phyloP scores from a whole-genome alignment of 1,139 yeast species.

The Geotrichum europaeum region DNA sequence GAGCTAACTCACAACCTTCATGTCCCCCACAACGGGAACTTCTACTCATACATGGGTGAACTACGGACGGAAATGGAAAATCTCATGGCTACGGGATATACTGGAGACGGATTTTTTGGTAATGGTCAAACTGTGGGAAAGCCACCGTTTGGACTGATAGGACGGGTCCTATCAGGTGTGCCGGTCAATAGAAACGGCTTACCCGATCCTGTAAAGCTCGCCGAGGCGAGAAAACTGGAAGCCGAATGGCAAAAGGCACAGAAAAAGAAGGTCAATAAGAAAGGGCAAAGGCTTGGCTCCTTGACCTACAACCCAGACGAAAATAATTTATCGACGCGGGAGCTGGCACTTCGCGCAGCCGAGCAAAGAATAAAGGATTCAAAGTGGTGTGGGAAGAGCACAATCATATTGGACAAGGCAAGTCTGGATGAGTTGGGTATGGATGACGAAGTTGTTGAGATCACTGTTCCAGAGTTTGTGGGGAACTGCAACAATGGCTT shows the following conservation, averaged over 20 bases:
- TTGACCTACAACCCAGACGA: conserved; percentile 8
- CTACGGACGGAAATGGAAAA: conserved; percentile 54
- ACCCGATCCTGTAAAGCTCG: conserved; percentile 18
- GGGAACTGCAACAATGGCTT: background rate
- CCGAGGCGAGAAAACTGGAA: conserved; percentile 21
- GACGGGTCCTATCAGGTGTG: conserved; percentile 1
- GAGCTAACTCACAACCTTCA: conserved; percentile 75
- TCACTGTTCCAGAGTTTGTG: background rate
- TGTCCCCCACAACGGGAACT: conserved; percentile 75
- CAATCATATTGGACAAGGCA: background rate
- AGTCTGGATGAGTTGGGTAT: conserved; percentile 15
- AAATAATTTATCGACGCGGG: conserved; percentile 35
- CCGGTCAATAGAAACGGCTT: conserved; percentile 3
- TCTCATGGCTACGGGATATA: conserved; percentile 43
- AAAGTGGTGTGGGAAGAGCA: conserved; percentile 45
- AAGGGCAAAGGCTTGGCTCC: conserved; percentile 27
- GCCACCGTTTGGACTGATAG: conserved; percentile 1
- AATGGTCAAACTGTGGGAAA: conserved; percentile 53
- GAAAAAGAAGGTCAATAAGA: conserved; percentile 20
- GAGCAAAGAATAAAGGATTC: conserved; percentile 54
- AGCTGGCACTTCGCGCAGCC: conserved; percentile 60
- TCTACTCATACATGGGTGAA: conserved; percentile 61
- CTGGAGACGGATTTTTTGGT: conserved; percentile 42
- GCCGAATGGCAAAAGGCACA: conserved; percentile 19
- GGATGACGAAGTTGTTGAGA: conserved; percentile 19